These are phyloP conservation scores for Eragrostis nindensis DNA, from an alignment of 176 grass and related monocot species.

Conservation along the genomic window DNA sequence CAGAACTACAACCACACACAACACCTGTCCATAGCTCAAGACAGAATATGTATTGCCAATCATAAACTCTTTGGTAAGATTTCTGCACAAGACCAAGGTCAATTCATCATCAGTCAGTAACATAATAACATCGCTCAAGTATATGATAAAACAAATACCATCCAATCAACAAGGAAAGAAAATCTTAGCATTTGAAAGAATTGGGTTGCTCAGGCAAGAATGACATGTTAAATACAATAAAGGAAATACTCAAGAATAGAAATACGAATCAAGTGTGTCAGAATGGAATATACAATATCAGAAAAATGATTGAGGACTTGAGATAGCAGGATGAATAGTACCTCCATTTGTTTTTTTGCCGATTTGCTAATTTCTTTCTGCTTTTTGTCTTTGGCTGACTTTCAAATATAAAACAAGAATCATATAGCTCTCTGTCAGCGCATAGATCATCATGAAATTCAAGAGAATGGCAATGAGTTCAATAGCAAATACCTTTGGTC, in stretches of 20 bases:
- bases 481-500: constrained; percentile 72
- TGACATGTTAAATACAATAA: not conserved
- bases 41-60: constrained; percentile 99
- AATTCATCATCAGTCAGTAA: constrained; percentile 25
- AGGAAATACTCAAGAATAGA: constrained; percentile 3
- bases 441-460: constrained; percentile 13
- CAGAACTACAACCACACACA: constrained; percentile 65
- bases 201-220: constrained; percentile 9
- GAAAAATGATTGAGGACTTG: not conserved
- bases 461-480: constrained; percentile 15
- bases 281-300: constrained; percentile 11
- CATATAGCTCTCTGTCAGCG: constrained; percentile 28
- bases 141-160: constrained; percentile 6
- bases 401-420: constrained; percentile 42
- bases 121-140: constrained; percentile 23
- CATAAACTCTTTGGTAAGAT: constrained; percentile 88
- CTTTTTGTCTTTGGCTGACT: constrained; percentile 77
- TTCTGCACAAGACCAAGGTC: constrained; percentile 65
- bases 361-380: constrained; percentile 73
- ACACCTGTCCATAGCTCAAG: constrained; percentile 92
- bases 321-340: constrained; percentile 30
- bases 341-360: constrained; percentile 75
- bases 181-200: not conserved
- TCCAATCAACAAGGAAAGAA: constrained; percentile 1
- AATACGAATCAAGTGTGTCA: constrained; percentile 8